phyloP scores from a whole-genome alignment of 805 yeast genomes.

The Sungouiozyma ichnusensis region DNA sequence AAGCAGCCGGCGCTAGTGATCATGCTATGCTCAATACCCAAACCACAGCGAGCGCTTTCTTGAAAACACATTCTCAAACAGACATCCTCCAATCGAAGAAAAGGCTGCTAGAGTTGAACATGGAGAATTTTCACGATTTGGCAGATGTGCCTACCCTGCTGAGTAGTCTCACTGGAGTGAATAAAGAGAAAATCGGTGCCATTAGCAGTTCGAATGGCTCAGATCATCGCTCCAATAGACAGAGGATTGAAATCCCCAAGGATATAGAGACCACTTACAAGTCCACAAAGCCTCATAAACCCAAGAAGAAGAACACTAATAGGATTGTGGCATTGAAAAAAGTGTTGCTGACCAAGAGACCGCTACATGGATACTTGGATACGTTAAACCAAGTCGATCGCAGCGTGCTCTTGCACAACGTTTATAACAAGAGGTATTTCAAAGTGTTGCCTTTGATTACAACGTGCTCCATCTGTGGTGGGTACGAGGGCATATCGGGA shows the following conservation, averaged over 20 bases:
- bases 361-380: constrained; percentile 25
- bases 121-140: constrained; percentile 22
- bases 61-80: constrained; percentile 21
- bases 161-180: constrained; percentile 23
- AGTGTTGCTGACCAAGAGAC: constrained; percentile 21
- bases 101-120: constrained; percentile 26
- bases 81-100: constrained; percentile 25
- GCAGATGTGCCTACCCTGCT: constrained; percentile 23
- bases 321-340: constrained; percentile 24
- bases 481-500: constrained; percentile 24
- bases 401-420: constrained; percentile 23
- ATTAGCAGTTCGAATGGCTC: constrained; percentile 6
- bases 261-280: constrained; percentile 21
- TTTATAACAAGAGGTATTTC: constrained; percentile 25
- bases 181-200: constrained; percentile 23
- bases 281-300: constrained; percentile 26
- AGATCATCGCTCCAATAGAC: constrained; percentile 12
- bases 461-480: constrained; percentile 29
- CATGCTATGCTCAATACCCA: constrained; percentile 5
- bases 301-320: constrained; percentile 25
- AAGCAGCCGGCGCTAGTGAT: constrained; percentile 1
- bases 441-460: constrained; percentile 27
- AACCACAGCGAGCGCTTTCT: constrained; percentile 7
- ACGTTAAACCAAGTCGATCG: constrained; percentile 23
- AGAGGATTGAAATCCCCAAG: constrained; percentile 25